Evolutionary conservation across 2,329 filamentous ascomycete genomes (phyloP), one percentile per base, ranked within the genome.

Genomic region (Diaporthe caulivora): DNA sequence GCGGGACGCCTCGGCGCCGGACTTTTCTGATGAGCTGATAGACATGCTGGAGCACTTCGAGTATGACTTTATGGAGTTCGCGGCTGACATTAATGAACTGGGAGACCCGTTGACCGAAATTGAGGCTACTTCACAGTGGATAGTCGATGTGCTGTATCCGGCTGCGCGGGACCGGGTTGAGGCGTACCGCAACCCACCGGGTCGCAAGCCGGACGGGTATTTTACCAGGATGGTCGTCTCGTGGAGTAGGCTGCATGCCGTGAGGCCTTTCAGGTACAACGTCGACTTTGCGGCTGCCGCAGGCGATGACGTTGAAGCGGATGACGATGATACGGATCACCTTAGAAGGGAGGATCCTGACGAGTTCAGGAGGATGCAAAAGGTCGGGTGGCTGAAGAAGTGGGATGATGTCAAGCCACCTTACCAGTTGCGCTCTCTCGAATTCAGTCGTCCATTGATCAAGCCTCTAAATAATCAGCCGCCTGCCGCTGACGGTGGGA

Each of bases 191-290:
- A 57, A 21, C 9, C 67, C 67, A 37, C 26, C 29, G 10, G 40
- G 3, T 21, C 26, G 67, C 2, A 37, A 40, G 6, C 53, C 67
- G 18, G 40, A 40, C 2, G 37, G 67, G 13, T 58, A 58, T 17
- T 70, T 70, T 31, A 37, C 57, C 40, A 53, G 26, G 40, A 8
- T 70, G 40, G 67, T 57, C n/a, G 26, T 70, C 37, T 70, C 67
- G 18, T 70, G 67, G 67, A 58, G 53, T 26, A 70, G 44, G 42
- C 67, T 40, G 15, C 11, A n/a, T 13, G 3, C 51, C 17, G n/a
- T 44, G 51, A 26, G 47, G 53, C 53, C 67, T 5, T 54, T 69
- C 18, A 26, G 31, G n/a, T 69, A 69, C 31, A 34, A 57, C 40
- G 7, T 3, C 3, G 6, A 21, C 26, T 37, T 49, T 29, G 53